Conservation (phyloP, 345 rosid species). For the Citrus medica region DNA sequence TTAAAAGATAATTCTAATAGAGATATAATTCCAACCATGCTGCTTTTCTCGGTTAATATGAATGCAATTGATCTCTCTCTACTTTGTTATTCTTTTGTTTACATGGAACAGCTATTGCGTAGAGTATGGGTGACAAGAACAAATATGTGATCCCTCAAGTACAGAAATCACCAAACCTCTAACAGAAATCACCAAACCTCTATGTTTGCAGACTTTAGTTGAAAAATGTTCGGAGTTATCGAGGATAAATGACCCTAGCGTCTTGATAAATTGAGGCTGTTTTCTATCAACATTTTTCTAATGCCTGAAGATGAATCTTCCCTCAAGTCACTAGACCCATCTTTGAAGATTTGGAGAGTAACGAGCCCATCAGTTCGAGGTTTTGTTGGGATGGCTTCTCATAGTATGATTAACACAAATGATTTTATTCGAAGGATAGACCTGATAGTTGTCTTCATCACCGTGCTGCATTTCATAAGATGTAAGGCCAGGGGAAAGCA, state of each 20-base stretch:
- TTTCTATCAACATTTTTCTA: background rate
- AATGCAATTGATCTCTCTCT: background rate
- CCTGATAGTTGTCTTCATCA: background rate
- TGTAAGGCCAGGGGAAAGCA: background rate
- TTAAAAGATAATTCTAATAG: background rate
- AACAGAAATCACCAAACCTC: no score
- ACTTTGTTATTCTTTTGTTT: background rate
- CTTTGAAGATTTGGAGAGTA: background rate
- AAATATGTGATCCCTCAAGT: background rate
- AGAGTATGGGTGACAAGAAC: background rate
- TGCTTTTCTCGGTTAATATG: background rate
- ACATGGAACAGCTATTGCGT: background rate
- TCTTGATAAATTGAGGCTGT: background rate
- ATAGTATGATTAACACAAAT: background rate
- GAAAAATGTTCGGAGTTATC: background rate
- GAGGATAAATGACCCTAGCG: background rate
- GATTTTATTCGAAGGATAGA: background rate
- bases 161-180: background rate
- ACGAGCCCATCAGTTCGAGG: background rate
- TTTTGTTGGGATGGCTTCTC: background rate
- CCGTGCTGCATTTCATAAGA: background rate
- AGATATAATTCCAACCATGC: background rate
- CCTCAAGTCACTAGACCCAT: background rate
- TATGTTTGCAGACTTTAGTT: background rate
- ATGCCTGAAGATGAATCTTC: background rate